Base-by-base conservation (phyloP, 2,329 filamentous ascomycete genomes). In the Tolypocladium nubicola region DNA sequence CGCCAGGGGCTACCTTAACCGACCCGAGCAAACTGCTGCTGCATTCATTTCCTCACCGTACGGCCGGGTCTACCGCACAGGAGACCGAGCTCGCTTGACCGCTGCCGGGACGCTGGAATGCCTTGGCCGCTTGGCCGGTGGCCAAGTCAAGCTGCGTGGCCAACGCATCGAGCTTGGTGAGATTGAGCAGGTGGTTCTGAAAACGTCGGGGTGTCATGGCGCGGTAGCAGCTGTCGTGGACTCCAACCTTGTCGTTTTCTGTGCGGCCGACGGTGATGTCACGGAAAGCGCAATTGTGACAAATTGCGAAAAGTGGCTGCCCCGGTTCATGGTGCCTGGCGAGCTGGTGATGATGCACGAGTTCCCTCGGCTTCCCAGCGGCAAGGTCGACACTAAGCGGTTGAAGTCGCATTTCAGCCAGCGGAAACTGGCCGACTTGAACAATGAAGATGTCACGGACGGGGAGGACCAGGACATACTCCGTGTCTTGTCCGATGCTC, bases 121-220 rank as follows among this genome's bases (percentile, higher is more conserved):
- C 65, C 78, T 92, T 39, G 92, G 92, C 0, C 85, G 92, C 13
- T 85, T 96, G 14, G 81, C 82, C 2, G 83, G 84, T 54, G 90
- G 89, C 0, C 92, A 97, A 69, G 85, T 96, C 54, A 96, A 96
- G 71, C 77, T 96, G 9, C 82, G 90, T 56, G 91, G 91, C 1
- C 91, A 96, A 70, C 80, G 90, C 53, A 81, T 95, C 54, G 88
- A 94, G 66, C 80, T 94, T 5, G 88, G 88, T 0, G 90, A 92
- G 66, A 78, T 91, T 23, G 89, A 93, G 66, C 83, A 89, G 62
- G 86, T 83, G 1, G 78, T 86, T 2, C 76, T 87, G 50, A 81
- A 81, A 56, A 79, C 82, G 0, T 66, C 75, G 0, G 82, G 81
- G 0, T 85, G 90, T 52, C 84, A 86, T 60, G 80, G 80, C 52